phyloP scores from a whole-genome alignment of 2,329 filamentous ascomycete genomes.

The Fusarium sterilihyphosum region DNA sequence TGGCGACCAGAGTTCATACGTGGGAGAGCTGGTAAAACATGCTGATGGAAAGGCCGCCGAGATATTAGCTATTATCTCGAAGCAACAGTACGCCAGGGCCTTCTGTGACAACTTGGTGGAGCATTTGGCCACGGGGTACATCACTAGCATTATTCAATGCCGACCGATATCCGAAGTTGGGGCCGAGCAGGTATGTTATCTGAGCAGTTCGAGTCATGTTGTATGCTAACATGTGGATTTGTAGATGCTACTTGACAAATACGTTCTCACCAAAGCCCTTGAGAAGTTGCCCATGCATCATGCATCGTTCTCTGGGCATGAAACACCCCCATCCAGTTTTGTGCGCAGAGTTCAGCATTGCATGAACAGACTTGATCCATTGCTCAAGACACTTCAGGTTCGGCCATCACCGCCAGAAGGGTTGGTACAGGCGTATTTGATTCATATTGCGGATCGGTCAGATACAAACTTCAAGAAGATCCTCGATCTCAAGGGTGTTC shows the following conservation, averaged over 20 bases:
- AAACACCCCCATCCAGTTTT: constrained; percentile 68
- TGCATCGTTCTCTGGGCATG: constrained; percentile 56
- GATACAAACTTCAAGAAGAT: constrained; percentile 97
- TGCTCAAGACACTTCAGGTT: constrained; percentile 97
- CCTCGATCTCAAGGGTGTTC: constrained; percentile 92
- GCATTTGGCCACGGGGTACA: constrained; percentile 79
- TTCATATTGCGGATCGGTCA: constrained; percentile 93
- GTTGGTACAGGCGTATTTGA: constrained; percentile 95
- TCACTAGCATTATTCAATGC: constrained; percentile 87
- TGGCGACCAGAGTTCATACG: constrained; percentile 92
- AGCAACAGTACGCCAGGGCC: constrained; percentile 92
- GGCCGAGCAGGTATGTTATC: constrained; percentile 78
- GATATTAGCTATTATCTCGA: constrained; percentile 80
- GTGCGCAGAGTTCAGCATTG: constrained; percentile 85
- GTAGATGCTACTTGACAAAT: constrained; percentile 95
- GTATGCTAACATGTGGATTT: constrained; percentile 36
- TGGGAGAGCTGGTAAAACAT: constrained; percentile 79
- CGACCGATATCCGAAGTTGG: constrained; percentile 92
- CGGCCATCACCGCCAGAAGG: constrained; percentile 90
- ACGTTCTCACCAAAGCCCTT: constrained; percentile 84
- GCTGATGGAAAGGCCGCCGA: constrained; percentile 78
- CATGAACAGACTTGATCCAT: constrained; percentile 87
- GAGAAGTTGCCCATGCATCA: constrained; percentile 74
- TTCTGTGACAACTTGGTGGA: constrained; percentile 98
- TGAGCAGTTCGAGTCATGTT: background rate